Evolutionary conservation across 2,329 filamentous ascomycete genomes (phyloP), one percentile per base, ranked within the genome.

Genomic region (Curvularia lunata): DNA sequence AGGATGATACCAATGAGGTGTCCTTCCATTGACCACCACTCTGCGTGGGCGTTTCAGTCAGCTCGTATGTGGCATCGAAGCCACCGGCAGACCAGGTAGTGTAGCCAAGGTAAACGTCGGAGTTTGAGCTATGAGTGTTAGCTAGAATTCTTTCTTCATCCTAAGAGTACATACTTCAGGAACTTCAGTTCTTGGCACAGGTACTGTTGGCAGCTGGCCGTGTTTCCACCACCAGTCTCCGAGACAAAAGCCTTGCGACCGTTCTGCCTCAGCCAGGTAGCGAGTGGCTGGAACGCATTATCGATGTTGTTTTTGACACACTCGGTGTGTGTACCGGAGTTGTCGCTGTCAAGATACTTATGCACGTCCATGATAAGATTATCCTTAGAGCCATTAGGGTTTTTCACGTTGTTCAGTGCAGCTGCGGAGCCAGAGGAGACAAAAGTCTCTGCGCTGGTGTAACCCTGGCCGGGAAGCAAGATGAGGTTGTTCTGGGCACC

Each of bases 401-500:
- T 88, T 47, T 77, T 84, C 28, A 89, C 80, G 3, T 72, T 79
- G 18, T 79, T 68, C 8, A 89, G 75, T 4, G 82, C 82, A 1
- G 80, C 81, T 0, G 81, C 69, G 25, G 64, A 70, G 12, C 67
- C 70, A 19, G 63, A 62, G 4, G 62, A 59, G 47, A 72, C 42
- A 8, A 45, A 75, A 1, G 59, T 60, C 8, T 63, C 69, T 1
- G 72, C 72, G 3, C 56, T 62, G 7, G 84, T 82, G 68, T 83
- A 90, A 65, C 85, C 83, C 37, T 81, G 87, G 2, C 88, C 88
- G 0, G 88, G 85, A 1, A 89, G 81, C 12, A 90, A 79, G 63
- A 90, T 88, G 67, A 85, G 82, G 62, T 90, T 85, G 19, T 77
- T 76, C 0, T 78, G 82, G n/a, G 87, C 87, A n/a, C 87, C 88